Percentiles rank a stretch among this genome's conserved stretches.
phyloP scores from a whole-genome alignment of 148 eudicot species.

The Selenicereus undatus region DNA sequence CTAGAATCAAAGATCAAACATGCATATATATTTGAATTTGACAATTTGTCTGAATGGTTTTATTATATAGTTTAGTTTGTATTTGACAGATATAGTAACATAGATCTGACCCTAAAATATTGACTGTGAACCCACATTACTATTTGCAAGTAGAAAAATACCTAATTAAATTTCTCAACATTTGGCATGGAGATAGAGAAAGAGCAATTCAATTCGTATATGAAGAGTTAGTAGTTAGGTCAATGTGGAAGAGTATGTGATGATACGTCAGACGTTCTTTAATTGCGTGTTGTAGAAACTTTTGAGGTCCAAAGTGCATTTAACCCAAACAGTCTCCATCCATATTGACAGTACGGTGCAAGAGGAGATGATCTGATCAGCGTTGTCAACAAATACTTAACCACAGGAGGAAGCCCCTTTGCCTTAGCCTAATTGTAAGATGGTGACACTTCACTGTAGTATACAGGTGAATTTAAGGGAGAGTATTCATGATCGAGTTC shows the following conservation, averaged over 20 bases:
- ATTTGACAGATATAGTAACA: background rate
- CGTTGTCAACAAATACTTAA: background rate
- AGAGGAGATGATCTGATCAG: background rate
- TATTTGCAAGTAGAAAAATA: background rate
- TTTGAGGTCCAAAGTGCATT: slow-evolving; percentile 6
- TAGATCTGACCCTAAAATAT: background rate
- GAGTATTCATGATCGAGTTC: no score
- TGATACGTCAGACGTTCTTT: no score
- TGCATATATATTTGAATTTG: no score
- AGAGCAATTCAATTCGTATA: background rate
- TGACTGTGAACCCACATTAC: background rate
- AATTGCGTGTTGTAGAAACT: background rate
- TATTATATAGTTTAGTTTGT: no score
- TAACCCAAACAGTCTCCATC: slow-evolving; percentile 19
- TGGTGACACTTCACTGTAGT: no score
- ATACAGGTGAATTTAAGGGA: no score
- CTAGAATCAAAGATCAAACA: no score
- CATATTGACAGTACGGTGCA: background rate
- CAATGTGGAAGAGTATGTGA: background rate
- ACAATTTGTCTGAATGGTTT: no score
- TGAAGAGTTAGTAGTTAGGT: background rate
- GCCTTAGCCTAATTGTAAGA: no score
- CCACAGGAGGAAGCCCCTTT: background rate
- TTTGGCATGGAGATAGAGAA: background rate
- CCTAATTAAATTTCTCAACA: background rate